These are phyloP conservation scores for Plasmodium coatneyi DNA, from an alignment of 169 alveolate species.

Conservation along the genomic window DNA sequence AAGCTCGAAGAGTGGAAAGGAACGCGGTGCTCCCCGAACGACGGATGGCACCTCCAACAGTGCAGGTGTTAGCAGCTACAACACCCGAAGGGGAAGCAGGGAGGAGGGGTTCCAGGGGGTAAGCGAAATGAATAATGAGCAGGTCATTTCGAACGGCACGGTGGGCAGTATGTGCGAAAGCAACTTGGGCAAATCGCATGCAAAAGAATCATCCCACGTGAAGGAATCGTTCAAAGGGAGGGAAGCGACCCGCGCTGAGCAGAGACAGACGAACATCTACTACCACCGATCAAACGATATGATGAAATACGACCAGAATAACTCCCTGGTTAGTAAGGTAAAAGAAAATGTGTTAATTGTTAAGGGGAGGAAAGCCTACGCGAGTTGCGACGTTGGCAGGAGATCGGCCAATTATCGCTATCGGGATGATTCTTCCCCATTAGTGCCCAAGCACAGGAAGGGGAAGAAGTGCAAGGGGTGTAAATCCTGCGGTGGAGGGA, in stretches of 20 bases:
- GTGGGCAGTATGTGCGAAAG: background rate
- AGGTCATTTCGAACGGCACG: background rate
- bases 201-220: background rate
- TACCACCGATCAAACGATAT: background rate
- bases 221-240: background rate
- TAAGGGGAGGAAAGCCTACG: background rate
- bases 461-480: background rate
- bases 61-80: background rate
- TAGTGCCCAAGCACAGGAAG: background rate
- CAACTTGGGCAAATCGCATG: background rate
- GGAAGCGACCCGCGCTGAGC: background rate
- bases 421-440: background rate
- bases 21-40: background rate
- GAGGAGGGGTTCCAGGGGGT: background rate
- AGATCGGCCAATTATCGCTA: background rate
- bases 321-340: background rate
- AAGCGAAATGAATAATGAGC: background rate
- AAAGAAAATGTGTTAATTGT: constrained; percentile 3
- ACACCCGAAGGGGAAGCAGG: background rate
- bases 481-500: background rate
- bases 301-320: background rate
- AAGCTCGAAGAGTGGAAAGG: background rate
- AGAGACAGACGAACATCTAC: background rate
- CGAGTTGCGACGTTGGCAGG: background rate
- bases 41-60: background rate